Percentiles rank a stretch among this genome's conserved stretches.
phyloP scores from a whole-genome alignment of 2,329 filamentous ascomycete species.

The Trichophyton verrucosum region DNA sequence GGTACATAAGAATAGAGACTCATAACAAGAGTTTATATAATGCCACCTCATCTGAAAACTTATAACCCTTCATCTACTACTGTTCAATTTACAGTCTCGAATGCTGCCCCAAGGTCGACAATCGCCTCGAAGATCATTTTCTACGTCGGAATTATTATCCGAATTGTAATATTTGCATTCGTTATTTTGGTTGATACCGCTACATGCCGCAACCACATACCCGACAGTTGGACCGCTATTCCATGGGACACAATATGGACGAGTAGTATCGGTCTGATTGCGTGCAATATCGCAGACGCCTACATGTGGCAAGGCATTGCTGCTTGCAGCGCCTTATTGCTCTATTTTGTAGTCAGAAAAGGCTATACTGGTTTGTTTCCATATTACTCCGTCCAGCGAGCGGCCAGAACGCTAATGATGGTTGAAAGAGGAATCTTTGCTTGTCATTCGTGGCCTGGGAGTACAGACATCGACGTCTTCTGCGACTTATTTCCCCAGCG shows the following conservation, averaged over 20 bases:
- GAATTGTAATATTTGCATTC: conserved; percentile 32
- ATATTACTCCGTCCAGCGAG: conserved; percentile 12
- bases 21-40: conserved; percentile 20
- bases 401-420: not conserved
- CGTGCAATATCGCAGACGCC: conserved; percentile 26
- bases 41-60: conserved; percentile 45
- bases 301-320: conserved; percentile 34
- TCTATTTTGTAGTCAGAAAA: conserved; percentile 36
- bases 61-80: conserved; percentile 65
- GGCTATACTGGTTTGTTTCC: conserved; percentile 39
- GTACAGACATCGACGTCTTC: conserved; percentile 73
- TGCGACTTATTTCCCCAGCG: conserved; percentile 51
- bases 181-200: conserved; percentile 28
- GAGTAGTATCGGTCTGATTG: conserved; percentile 21
- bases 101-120: conserved; percentile 45
- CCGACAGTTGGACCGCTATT: conserved; percentile 20
- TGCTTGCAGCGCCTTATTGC: conserved; percentile 26
- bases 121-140: conserved; percentile 35
- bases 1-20: no score
- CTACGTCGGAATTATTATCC: conserved; percentile 33
- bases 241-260: conserved; percentile 25
- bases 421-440: conserved; percentile 61
- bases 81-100: conserved; percentile 85
- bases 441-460: conserved; percentile 77
- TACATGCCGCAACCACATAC: conserved; percentile 22